A percentile compares a stretch with the other conserved stretches of the same genome.
These are phyloP conservation scores for Ophioceras dolichostomum DNA, from an alignment of 2,329 filamentous ascomycete genomes.

Conservation along the genomic window DNA sequence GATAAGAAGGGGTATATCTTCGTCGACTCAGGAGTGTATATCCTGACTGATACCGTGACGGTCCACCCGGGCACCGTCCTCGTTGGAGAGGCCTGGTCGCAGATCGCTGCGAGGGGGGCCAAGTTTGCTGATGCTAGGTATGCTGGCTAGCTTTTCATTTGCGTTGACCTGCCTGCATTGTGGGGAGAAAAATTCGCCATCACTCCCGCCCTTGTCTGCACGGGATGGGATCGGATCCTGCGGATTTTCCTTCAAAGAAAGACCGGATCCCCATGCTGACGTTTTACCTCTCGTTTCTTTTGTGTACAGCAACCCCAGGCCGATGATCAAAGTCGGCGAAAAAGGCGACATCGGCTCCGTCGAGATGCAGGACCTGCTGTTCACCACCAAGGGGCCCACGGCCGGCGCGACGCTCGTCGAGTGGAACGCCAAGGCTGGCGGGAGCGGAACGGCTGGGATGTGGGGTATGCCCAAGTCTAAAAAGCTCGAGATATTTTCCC, in stretches of 20 bases:
- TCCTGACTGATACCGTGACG: conserved; percentile 35
- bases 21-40: conserved; percentile 12
- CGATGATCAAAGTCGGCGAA: conserved; percentile 54
- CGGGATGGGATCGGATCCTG: too few relatives aligned
- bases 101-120: conserved; percentile 46
- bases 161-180: too few relatives aligned
- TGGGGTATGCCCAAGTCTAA: conserved; percentile 9
- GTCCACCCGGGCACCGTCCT: conserved; percentile 51
- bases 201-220: too few relatives aligned
- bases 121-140: conserved; percentile 32
- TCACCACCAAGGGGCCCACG: conserved; percentile 53
- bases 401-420: conserved; percentile 60
- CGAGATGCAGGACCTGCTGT: conserved; percentile 58
- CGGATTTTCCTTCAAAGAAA: too few relatives aligned
- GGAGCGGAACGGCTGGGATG: conserved; percentile 22
- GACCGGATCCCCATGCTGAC: too few relatives aligned
- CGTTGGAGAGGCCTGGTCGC: conserved; percentile 57
- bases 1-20: conserved; percentile 2
- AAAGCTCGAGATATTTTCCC: neutral
- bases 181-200: too few relatives aligned
- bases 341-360: conserved; percentile 48
- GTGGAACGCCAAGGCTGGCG: conserved; percentile 49
- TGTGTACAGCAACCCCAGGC: conserved; percentile 46
- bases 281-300: too few relatives aligned
- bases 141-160: too few relatives aligned